Evolutionary conservation across 495 filamentous ascomycete genomes (phyloP), one percentile per base, ranked within the genome.

Genomic region (Beverwykella pulmonaria): DNA sequence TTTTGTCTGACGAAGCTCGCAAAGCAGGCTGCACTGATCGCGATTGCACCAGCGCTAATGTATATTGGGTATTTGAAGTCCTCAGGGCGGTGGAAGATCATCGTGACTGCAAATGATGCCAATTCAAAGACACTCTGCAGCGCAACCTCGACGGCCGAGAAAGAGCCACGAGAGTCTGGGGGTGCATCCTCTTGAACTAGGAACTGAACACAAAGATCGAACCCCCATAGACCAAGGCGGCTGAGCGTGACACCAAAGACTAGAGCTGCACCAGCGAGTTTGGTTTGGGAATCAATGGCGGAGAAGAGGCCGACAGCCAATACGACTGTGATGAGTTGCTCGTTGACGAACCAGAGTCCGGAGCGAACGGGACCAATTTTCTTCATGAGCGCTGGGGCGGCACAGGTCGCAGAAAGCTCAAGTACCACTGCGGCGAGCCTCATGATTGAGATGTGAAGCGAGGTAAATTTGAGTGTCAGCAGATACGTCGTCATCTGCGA

Each of bases 81-180:
- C 0, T 79, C 76, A 0, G 88, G 87, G 0, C 61, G 70, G 0
- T 82, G 73, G 56, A 85, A 90, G 10, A 84, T 67, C 46, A 90
- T 82, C 0, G 89, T 92, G 0, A 80, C 78, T 0, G 80, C 80
- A 63, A 80, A 90, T 0, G 88, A 85, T 0, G 83, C 63, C 39
- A 90, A 77, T 71, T 92, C 88, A 64, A 89, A 90, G 5, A 82
- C 49, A 65, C 86, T 91, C 73, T 91, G 88, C 9, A 83, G 77
- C 0, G 86, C 78, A 27, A 81, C 76, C 71, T 92, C 88, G 7
- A 82, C 79, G 0, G 86, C 70, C 0, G 88, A 90, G 70, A 92
- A 90, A 0, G 78, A 65, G 4, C 84, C 87, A 22, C 88, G 80
- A 1, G 73, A 60, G 9, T 75, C 75, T 39, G 65, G 59, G 3